Evolutionary conservation across 2,329 filamentous ascomycete genomes (phyloP), one percentile per base, ranked within the genome.

Genomic region (Botrytis porri): DNA sequence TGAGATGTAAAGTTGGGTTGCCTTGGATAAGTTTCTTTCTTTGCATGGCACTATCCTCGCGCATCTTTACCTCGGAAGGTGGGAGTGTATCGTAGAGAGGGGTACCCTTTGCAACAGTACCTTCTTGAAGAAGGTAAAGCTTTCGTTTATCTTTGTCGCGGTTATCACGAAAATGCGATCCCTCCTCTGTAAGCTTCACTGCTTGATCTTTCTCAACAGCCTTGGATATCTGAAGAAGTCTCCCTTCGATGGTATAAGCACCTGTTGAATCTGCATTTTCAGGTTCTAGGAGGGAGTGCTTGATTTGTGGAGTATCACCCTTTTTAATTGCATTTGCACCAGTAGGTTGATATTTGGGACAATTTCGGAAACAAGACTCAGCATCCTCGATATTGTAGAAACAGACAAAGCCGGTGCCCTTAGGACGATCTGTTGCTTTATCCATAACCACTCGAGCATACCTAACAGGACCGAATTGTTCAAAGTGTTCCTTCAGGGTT

Each of bases 391-490:
- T 84, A 67, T 92, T 90, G 83, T 91, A 91, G 83, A 99, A 99
- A 83, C 94, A 97, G 43, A 98, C 95, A 79, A 99, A 99, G 6
- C 92, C 96, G 45, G 95, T 98, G 39, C 96, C 96, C 65, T 93
- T 93, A 2, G 96, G 93, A 69, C 93, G 91, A 77, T 95, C 94
- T 0, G 94, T 97, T 37, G 90, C 89, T 64, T 87, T 91, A 80
- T 99, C 95, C 80, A 97, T 88, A 54, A 99, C 97, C 16, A 98
- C 91, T 76, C 97, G 89, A 8, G 95, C 96, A 81, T 98, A 99
- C 54, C 95, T 89, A 57, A 98, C 85, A n/a, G 87, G 88, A 39
- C 96, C 97, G 79, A 99, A 98, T 78, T 91, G 86, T n/a, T 85
- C 85, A 80, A 99, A 99, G 81, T 98, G 95, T 69, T 90, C 87